Percentiles rank a stretch among this genome's conserved stretches.
Evolutionary conservation across 768 basidiomycete species (phyloP).

Genomic region (Trametes maxima): DNA sequence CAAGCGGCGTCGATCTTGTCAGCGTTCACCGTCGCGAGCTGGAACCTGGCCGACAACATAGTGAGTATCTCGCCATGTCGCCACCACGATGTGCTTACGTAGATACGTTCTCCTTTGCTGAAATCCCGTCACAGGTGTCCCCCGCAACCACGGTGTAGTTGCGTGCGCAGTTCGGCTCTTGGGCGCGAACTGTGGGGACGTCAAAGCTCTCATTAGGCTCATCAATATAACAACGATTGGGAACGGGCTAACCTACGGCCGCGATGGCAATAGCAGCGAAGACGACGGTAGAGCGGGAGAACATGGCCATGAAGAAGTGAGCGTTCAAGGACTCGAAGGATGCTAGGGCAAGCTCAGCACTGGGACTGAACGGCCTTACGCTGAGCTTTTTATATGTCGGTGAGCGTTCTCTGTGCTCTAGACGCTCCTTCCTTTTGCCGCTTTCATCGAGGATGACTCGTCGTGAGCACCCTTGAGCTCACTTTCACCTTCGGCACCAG

Average conservation of each 20-base stretch:
- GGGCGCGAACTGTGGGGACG: conserved; percentile 47
- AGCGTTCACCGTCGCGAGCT: conserved; percentile 56
- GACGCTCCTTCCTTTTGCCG: neutral
- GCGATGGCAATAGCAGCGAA: conserved; percentile 1
- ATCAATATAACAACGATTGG: neutral
- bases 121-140: conserved; percentile 62
- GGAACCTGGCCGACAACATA: conserved; percentile 44
- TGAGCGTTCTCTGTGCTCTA: neutral
- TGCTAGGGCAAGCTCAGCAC: conserved; percentile 3
- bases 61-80: neutral
- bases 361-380: neutral
- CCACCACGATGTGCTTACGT: conserved; percentile 39
- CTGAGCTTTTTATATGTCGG: neutral
- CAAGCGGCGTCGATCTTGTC: conserved; percentile 54
- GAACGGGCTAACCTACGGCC: neutral
- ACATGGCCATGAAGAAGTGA: neutral
- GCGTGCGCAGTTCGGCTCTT: conserved; percentile 45
- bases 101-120: conserved; percentile 44
- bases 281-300: neutral
- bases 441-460: conserved; percentile 4
- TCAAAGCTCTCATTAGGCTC: neutral
- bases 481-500: neutral
- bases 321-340: neutral
- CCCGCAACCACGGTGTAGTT: conserved; percentile 51
- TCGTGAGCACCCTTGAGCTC: neutral